Conservation (phyloP, 441 rosid genomes). For the Pelargonium myrrhifolium region DNA sequence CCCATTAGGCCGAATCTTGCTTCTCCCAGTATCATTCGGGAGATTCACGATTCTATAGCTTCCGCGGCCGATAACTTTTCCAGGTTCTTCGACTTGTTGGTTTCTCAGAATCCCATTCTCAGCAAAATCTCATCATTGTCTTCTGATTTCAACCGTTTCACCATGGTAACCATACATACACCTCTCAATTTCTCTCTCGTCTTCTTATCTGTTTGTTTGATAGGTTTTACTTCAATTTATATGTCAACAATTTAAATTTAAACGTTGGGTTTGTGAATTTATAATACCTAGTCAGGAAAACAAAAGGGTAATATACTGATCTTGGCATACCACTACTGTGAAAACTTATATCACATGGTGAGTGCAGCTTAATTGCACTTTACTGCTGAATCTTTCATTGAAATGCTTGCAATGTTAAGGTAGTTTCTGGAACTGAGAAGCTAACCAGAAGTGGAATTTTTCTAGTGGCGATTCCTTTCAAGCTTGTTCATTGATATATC, state of each 20-base stretch:
- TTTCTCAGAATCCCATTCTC: conserved; percentile 2
- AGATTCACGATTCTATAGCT: neutral
- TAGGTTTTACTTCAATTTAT: neutral
- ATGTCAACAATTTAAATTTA: too few species aligned
- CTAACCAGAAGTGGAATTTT: neutral
- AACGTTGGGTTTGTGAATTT: too few species aligned
- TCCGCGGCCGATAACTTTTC: neutral
- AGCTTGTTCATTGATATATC: too few species aligned
- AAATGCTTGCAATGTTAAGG: neutral
- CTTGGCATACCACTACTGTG: too few species aligned
- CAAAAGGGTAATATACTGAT: too few species aligned
- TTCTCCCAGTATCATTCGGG: neutral
- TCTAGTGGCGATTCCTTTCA: neutral
- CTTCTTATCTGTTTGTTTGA: neutral
- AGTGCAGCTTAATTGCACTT: too few species aligned
- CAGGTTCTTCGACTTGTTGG: neutral
- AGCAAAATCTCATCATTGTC: neutral
- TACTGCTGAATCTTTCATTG: neutral
- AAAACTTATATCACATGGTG: too few species aligned
- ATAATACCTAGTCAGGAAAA: too few species aligned
- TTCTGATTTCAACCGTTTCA: neutral
- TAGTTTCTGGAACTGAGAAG: neutral
- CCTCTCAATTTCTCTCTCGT: neutral
- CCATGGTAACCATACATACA: neutral
- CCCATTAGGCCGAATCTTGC: neutral